Base-by-base conservation (phyloP, 2,329 filamentous ascomycete genomes). In the Aspergillus puulaauensis region DNA sequence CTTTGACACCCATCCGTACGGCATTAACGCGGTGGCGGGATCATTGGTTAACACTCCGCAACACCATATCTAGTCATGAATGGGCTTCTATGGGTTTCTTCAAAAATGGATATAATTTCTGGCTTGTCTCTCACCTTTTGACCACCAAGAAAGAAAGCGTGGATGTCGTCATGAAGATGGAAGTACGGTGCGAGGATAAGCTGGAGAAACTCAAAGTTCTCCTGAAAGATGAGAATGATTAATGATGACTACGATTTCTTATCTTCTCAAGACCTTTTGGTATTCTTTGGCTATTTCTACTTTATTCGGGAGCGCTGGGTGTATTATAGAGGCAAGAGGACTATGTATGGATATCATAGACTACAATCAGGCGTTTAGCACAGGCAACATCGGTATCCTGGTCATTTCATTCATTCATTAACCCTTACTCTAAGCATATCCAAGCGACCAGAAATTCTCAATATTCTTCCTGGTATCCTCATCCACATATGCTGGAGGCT, bases 391-490 rank as follows among this genome's bases (percentile, higher is more conserved):
- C 15, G n/a, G 31, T 35, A 27, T 52, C 40, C n/a, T 40, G 9
- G 47, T 55, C 14, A 52, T 40, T 19, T 47, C 35, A 51, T 50
- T 50, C 17, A 46, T 27, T 46, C 27, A n/a, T 33, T 11, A 31
- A 31, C 9, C 27, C n/a, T 14, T 41, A 33, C 12, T 40, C 39
- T 51, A 82, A 49, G 80, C 79, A 70, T 77, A 78, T 6, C 80
- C 80, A 54, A 82, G 64, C 6, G 61, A 73, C 77, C 76, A 79
- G 63, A 83, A 83, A 4, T 61, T 75, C 58, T 79, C 76, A 17
- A 83, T 64, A 63, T 83, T 83, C 59, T 69, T 73, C 61, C 63
- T 71, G 27, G 74, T 79, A 59, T 81, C 80, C 44, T 76, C 77
- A 61, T 83, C 81, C 21, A 82, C 79, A 61, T 73, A 79, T 3